Evolutionary conservation across 2,329 filamentous ascomycete genomes (phyloP), one percentile per base, ranked within the genome.

Genomic region (Phaeosphaeria sp.): DNA sequence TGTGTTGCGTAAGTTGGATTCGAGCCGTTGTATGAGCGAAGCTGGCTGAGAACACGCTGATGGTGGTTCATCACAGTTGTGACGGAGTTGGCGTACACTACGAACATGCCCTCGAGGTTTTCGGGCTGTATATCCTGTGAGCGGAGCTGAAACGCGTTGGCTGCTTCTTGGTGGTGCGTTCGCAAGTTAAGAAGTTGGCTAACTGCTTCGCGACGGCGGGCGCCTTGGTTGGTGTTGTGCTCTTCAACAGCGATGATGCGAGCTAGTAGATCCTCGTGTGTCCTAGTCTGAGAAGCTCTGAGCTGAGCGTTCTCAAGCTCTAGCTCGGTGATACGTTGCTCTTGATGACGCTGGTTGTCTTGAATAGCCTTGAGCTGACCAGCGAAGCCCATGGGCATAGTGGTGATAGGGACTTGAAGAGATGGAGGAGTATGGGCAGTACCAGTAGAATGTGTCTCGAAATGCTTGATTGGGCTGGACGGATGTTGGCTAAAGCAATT

Each of bases 41-140:
- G 15, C 6, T 43, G n/a, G 41, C 46, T 59, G 7, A 70, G 50
- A 2, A 47, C 54, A 6, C 56, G 55, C 54, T 69, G 64, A 3
- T 66, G 60, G 27, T 63, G 56, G 18, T 59, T 63, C 21, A 69
- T 39, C 6, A 64, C 58, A 1, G 64, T 65, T 3, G 46, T 59
- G 15, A 67, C 22, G 21, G 52, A 56, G 10, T 48, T 65, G 0
- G 52, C 58, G 30, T 57, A 61, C 6, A 58, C 50, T 2, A 48
- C 53, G 13, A 70, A n/a, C 54, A 69, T 59, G 15, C 63, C 62
- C 36, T 70, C 67, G 3, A 69, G 54, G 18, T 70, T 63, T 10
- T 66, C 66, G 13, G 50, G 13, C 27, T 66, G 57, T 9, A 70
- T 51, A 13, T 67, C 64, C 2, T 9, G 46, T 3, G 60, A 54